Percentiles rank a stretch among this genome's conserved stretches.
These are phyloP conservation scores for Linnemannia exigua DNA, from an alignment of 192 early-diverging fungal species.

Conservation along the genomic window DNA sequence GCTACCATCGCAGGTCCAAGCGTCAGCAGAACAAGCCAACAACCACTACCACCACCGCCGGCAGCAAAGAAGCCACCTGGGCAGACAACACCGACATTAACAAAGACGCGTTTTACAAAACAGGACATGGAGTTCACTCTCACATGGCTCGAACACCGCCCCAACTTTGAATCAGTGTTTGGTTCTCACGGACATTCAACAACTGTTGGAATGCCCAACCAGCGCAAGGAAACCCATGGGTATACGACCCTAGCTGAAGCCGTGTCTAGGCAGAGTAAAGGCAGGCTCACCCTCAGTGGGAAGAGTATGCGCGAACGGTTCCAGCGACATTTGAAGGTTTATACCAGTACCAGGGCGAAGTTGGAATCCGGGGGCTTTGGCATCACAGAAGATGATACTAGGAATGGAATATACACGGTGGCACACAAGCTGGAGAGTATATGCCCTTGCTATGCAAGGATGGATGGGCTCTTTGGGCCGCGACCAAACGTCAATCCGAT, in stretches of 20 bases:
- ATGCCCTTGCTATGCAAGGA: constrained; percentile 26
- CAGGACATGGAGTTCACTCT: constrained; percentile 22
- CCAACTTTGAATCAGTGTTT: constrained; percentile 19
- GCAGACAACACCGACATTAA: no score
- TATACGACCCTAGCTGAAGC: neutral
- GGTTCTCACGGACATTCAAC: neutral
- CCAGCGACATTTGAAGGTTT: constrained; percentile 9
- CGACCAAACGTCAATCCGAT: neutral
- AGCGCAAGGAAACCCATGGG: neutral
- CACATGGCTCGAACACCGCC: constrained; percentile 16
- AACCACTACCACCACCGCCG: no score
- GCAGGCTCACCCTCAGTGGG: neutral
- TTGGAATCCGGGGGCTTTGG: neutral
- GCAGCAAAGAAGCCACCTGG: neutral
- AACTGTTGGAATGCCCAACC: neutral
- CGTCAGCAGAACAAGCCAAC: neutral
- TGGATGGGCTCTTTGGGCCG: constrained; percentile 24
- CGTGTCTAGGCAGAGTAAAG: constrained; percentile 20
- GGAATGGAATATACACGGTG: constrained; percentile 11
- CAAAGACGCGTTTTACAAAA: constrained; percentile 3
- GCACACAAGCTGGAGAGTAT: constrained; percentile 18
- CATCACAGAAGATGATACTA: constrained; percentile 5
- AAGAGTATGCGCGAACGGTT: constrained; percentile 18
- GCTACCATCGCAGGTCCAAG: no score
- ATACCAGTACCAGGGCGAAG: neutral